Evolutionary conservation across 2,329 filamentous ascomycete genomes (phyloP).

Genomic region (Colletotrichum lupini): DNA sequence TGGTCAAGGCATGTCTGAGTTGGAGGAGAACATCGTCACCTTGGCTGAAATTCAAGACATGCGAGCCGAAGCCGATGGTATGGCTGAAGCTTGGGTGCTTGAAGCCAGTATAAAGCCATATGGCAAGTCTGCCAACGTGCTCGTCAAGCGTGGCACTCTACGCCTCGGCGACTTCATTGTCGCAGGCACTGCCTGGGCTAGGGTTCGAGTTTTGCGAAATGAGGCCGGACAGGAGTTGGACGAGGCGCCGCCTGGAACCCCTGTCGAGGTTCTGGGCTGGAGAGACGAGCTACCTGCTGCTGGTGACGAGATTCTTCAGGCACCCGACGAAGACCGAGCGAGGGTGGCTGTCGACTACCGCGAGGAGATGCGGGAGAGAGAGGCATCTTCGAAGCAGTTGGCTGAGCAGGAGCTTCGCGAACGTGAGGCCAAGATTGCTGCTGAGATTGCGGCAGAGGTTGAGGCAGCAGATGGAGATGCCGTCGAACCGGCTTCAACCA

Average conservation of each 20-base stretch:
- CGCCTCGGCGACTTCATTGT: conserved; percentile 84
- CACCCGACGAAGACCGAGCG: conserved; percentile 80
- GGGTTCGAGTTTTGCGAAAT: conserved; percentile 85
- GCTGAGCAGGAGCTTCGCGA: conserved; percentile 77
- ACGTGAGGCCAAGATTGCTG: conserved; percentile 58
- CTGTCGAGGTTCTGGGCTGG: conserved; percentile 97
- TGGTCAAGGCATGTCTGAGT: conserved; percentile 87
- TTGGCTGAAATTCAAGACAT: conserved; percentile 92
- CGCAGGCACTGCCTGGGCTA: conserved; percentile 88
- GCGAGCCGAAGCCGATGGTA: conserved; percentile 80
- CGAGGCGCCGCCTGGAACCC: conserved; percentile 86
- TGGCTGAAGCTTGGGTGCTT: conserved; percentile 92
- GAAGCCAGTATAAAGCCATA: conserved; percentile 89
- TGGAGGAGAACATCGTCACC: conserved; percentile 90
- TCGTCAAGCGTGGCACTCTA: conserved; percentile 89
- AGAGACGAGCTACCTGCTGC: conserved; percentile 82
- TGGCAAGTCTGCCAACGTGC: conserved; percentile 87
- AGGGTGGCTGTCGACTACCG: conserved; percentile 83
- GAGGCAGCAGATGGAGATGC: conserved; percentile 50
- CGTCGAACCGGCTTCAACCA: conserved; percentile 44
- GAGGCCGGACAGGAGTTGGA: conserved; percentile 80
- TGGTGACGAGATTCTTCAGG: conserved; percentile 89
- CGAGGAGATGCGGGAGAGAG: conserved; percentile 75
- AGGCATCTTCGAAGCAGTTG: conserved; percentile 84
- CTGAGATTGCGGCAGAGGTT: conserved; percentile 47